phyloP scores from a whole-genome alignment of 805 yeast species.

The Metschnikowia shivogae region DNA sequence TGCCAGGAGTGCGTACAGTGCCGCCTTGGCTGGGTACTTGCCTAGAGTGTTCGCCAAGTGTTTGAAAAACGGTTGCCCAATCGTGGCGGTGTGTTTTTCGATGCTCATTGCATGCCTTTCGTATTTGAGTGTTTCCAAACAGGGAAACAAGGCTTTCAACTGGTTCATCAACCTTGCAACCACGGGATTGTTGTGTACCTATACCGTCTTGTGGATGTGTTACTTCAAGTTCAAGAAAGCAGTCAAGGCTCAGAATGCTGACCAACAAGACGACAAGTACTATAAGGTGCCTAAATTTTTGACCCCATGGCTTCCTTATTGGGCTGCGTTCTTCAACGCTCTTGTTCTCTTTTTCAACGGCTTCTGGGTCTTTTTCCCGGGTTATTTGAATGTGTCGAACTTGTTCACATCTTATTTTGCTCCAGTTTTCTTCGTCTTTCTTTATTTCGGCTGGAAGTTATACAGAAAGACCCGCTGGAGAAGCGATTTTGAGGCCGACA shows the following conservation, averaged over 20 bases:
- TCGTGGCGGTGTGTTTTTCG: slow-evolving; percentile 49
- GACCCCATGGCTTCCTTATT: slow-evolving; percentile 15
- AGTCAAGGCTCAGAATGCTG: slow-evolving; percentile 35
- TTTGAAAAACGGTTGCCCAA: slow-evolving; percentile 66
- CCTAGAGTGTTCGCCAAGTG: slow-evolving; percentile 64
- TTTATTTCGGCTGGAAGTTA: slow-evolving; percentile 51
- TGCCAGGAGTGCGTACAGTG: slow-evolving; percentile 44
- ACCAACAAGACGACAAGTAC: slow-evolving; percentile 16
- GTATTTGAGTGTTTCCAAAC: slow-evolving; percentile 42
- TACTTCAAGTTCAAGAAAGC: slow-evolving; percentile 41
- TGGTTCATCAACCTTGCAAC: slow-evolving; percentile 71
- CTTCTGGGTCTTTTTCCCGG: slow-evolving; percentile 39
- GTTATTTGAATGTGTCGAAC: slow-evolving; percentile 29
- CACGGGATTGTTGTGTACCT: slow-evolving; percentile 58
- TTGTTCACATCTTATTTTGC: slow-evolving; percentile 38
- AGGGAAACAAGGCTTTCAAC: slow-evolving; percentile 58
- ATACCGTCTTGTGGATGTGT: slow-evolving; percentile 55
- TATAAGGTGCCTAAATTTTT: slow-evolving; percentile 14
- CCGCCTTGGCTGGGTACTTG: slow-evolving; percentile 82
- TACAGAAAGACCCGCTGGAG: slow-evolving; percentile 45
- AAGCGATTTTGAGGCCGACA: slow-evolving; percentile 47
- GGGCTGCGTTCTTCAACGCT: slow-evolving; percentile 19
- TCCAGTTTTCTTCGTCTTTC: slow-evolving; percentile 43
- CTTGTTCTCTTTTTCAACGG: slow-evolving; percentile 37
- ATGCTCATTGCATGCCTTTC: slow-evolving; percentile 31